phyloP scores from a whole-genome alignment of 2,329 filamentous ascomycete species.

The Trichoderma arundinaceum region DNA sequence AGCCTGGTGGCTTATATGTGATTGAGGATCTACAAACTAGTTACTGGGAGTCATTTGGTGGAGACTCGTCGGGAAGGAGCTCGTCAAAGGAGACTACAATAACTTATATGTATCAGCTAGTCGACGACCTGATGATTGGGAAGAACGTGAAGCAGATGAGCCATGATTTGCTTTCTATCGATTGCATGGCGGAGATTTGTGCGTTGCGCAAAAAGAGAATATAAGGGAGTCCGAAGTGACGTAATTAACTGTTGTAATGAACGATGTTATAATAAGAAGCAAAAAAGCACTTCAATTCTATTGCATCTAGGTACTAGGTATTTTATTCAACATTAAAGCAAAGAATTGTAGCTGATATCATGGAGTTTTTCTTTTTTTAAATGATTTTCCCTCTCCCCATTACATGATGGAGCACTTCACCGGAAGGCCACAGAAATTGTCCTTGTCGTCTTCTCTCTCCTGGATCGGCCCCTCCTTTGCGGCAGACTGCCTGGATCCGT shows the following conservation, averaged over 20 bases:
- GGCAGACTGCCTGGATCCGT: conserved; percentile 35
- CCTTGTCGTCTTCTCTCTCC: conserved; percentile 46
- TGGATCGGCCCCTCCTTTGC: conserved; percentile 21
- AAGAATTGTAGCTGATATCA: conserved; percentile 11
- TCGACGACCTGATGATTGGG: conserved; percentile 39
- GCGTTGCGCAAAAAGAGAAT: conserved; percentile 38
- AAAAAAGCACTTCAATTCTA: conserved; percentile 14
- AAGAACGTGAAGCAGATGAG: conserved; percentile 36
- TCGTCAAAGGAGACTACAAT: conserved; percentile 38
- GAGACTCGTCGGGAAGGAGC: conserved; percentile 36
- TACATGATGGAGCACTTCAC: conserved; percentile 73
- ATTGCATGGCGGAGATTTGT: conserved; percentile 43
- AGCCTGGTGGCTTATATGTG: conserved; percentile 46
- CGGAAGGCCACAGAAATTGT: conserved; percentile 75
- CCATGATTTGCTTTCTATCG: conserved; percentile 38
- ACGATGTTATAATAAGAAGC: not conserved
- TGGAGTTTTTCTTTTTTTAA: not conserved
- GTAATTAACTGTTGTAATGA: not conserved
- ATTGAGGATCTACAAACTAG: conserved; percentile 45
- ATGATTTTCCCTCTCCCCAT: conserved; percentile 31
- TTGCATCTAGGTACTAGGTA: conserved; percentile 19
- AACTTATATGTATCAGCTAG: conserved; percentile 39
- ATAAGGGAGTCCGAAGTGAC: not conserved
- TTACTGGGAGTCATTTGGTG: conserved; percentile 38
- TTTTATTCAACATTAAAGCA: conserved; percentile 14